phyloP scores from a whole-genome alignment of 768 basidiomycete species.

The Pluteus cervinus region DNA sequence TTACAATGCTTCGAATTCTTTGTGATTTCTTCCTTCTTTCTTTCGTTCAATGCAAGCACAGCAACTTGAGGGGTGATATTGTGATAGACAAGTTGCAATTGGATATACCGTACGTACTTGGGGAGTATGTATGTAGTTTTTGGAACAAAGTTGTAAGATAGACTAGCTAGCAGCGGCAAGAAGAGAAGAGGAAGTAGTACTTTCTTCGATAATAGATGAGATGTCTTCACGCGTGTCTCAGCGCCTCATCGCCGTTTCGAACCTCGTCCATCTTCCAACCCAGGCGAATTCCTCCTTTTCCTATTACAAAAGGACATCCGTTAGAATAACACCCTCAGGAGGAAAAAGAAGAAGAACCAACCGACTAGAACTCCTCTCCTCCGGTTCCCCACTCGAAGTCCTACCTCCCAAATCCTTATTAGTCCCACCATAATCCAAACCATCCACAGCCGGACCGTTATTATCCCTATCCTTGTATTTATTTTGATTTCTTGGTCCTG shows the following conservation, averaged over 20 bases:
- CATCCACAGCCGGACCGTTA: conserved; percentile 81
- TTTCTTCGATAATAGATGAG: too few relatives aligned
- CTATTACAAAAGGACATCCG: conserved; percentile 25
- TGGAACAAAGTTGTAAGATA: too few relatives aligned
- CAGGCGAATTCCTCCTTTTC: conserved; percentile 72
- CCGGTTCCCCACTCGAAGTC: conserved; percentile 62
- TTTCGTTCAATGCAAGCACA: too few relatives aligned
- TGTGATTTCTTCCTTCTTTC: too few relatives aligned
- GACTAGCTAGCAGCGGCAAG: too few relatives aligned
- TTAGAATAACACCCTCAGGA: background rate
- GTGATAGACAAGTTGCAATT: too few relatives aligned
- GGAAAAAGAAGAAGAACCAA: conserved; percentile 20
- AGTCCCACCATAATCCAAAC: conserved; percentile 78
- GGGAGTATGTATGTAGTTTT: too few relatives aligned
- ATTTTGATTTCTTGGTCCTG: conserved; percentile 82
- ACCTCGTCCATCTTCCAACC: conserved; percentile 59
- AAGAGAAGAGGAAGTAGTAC: too few relatives aligned
- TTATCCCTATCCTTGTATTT: conserved; percentile 88
- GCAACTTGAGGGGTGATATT: too few relatives aligned
- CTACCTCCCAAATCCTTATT: conserved; percentile 37
- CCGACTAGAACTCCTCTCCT: conserved; percentile 60
- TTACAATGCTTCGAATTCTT: too few relatives aligned
- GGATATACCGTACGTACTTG: too few relatives aligned
- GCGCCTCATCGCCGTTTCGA: conserved; percentile 60
- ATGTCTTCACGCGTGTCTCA: too few relatives aligned